Conservation (phyloP, 768 basidiomycete genomes). For the Podaxis sp. region DNA sequence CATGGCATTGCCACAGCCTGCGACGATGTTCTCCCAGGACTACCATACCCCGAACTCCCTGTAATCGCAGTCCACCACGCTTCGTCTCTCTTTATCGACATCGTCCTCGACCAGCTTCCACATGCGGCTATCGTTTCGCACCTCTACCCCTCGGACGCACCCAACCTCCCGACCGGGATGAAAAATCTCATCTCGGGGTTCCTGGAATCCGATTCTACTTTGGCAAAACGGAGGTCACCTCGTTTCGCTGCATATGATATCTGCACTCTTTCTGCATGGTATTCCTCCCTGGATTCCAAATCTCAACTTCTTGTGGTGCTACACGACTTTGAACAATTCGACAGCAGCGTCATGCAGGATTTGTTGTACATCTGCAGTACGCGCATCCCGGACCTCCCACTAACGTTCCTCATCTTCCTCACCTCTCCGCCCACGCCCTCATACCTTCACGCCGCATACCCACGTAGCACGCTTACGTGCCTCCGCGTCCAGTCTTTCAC, state of each 20-base stretch:
- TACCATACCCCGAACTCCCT: slow-evolving; percentile 63
- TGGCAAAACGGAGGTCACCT: slow-evolving; percentile 37
- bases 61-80: slow-evolving; percentile 52
- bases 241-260: slow-evolving; percentile 63
- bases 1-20: slow-evolving; percentile 45
- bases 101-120: slow-evolving; percentile 46
- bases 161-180: slow-evolving; percentile 51
- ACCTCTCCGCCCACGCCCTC: slow-evolving; percentile 53
- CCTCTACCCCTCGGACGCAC: slow-evolving; percentile 57
- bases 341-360: slow-evolving; percentile 60
- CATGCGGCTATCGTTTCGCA: slow-evolving; percentile 39
- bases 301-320: slow-evolving; percentile 57
- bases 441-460: slow-evolving; percentile 59
- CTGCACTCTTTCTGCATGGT: slow-evolving; percentile 58
- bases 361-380: slow-evolving; percentile 70
- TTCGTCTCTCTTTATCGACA: slow-evolving; percentile 45
- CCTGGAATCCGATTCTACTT: slow-evolving; percentile 25
- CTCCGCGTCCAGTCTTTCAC: slow-evolving; percentile 52
- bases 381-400: slow-evolving; percentile 50
- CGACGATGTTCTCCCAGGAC: slow-evolving; percentile 42
- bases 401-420: slow-evolving; percentile 64
- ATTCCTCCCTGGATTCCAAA: slow-evolving; percentile 33
- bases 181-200: slow-evolving; percentile 55
- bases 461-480: slow-evolving; percentile 55
- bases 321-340: slow-evolving; percentile 76